Evolutionary conservation across 2,329 filamentous ascomycete genomes (phyloP), one percentile per base, ranked within the genome.

Genomic region (Colletotrichum viniferum): DNA sequence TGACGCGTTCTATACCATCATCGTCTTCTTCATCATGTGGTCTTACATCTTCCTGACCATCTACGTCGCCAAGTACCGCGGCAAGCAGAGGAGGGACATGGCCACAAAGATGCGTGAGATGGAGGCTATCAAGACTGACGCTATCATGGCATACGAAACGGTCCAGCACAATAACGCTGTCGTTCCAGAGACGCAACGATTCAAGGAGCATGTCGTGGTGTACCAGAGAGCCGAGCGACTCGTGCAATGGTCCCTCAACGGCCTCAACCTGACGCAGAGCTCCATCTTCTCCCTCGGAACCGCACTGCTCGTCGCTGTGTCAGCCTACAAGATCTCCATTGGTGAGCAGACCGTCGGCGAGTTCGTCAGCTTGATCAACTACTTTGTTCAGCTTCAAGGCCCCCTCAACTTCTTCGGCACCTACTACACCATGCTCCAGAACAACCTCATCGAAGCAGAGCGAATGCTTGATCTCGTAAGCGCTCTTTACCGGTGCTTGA

Each of bases 121-220:
- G 86, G 87, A 89, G 26, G 74, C 71, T 24, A 73, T 69, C 66
- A 75, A 77, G 83, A 88, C 85, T 2, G 87, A 89, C 78, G 84
- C 87, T 4, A 86, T 89, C 56, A 82, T 88, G 78, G 86, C 87
- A 0, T 89, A 87, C 73, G 87, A 88, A 76, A 92, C 91, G 2
- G 91, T 93, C 60, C 92, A 92, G 78, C 91, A 92, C 80, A 92
- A 92, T 83, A 92, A 91, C 77, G 91, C 91, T 21, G 89, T 92
- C 76, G 83, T 84, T 2, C 88, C 90, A 76, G 91, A 93, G 79
- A 91, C 91, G 56, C 85, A 88, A 67, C 85, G 90, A 8, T 93
- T 92, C 79, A 87, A 86, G 34, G 84, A 88, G 26, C 89, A 91
- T 14, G 90, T 93, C 1, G 82, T 85, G 66, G 87, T 87, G 77